Evolutionary conservation across 345 rosid genomes (phyloP), one percentile per base, ranked within the genome.

Genomic region (Carallia pectinifolia): DNA sequence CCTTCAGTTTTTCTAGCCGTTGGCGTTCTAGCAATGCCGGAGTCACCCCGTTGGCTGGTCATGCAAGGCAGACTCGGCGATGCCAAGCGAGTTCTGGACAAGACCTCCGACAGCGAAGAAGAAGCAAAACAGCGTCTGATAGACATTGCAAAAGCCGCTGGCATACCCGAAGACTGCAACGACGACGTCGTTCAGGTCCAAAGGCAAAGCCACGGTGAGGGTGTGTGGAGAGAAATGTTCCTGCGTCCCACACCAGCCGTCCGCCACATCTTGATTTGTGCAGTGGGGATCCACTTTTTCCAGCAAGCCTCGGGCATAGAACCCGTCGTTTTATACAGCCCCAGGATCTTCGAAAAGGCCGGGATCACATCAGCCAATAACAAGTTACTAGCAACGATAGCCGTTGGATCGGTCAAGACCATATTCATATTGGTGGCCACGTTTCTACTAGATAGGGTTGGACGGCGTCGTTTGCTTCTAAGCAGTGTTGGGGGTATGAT

Each of bases 271-370:
- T 52, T 91, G 70, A 70, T 94, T 70, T 88, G 91, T 31, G 90
- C 81, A 1, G 19, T 87, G 3, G 93, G 97, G 4, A 86, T 94
- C 64, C 91, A 91, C 56, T 91, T 86, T 84, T 86, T 94, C 87
- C 97, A 92, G 58, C 97, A 92, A 80, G 76, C 90, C 0, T 82
- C 97, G 0, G 98, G 97, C 1, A 85, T 94, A 44, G 97, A 87
- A 79, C 85, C 93, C 9, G 97, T 94, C 54, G 97, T 92, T 31
- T 72, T 88, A 50, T 94, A 90, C 85, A 87, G 93, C 19, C 97
- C 97, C 0, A 66, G 90, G 18, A 61, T 89, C 92, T 0, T 3
- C 77, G 23, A 23, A 23, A 23, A 23, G 23, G 23, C 23, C 23
- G 23, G 23, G 23, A 23, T 23, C 23, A 23, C 6, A 80, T 69